These are phyloP conservation scores for Boletus mariae DNA, from an alignment of 1,284 basidiomycete genomes.

Conservation along the genomic window DNA sequence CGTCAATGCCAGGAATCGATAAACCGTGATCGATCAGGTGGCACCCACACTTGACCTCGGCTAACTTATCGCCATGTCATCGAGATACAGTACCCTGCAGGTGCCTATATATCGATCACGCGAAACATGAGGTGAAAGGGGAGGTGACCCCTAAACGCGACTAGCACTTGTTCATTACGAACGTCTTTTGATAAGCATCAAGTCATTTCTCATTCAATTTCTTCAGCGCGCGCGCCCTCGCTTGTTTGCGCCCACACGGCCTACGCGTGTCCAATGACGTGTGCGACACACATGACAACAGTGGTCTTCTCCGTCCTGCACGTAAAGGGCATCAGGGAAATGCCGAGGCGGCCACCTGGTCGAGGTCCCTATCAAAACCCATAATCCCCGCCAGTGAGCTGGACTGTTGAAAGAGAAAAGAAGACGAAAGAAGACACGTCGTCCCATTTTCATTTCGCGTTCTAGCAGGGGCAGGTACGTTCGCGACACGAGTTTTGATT, in stretches of 20 bases:
- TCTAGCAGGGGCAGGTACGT: conserved; percentile 2
- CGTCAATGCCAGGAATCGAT: background rate
- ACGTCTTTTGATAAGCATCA: background rate
- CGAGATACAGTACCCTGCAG: background rate
- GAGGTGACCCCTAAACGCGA: background rate
- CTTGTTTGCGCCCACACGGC: conserved; percentile 18
- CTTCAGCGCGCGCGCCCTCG: conserved; percentile 5
- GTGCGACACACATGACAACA: conserved; percentile 10
- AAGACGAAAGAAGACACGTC: background rate
- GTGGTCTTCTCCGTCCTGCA: conserved; percentile 11
- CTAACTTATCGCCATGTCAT: background rate
- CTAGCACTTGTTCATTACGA: background rate
- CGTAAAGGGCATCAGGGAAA: conserved; percentile 22
- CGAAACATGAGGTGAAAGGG: conserved; percentile 21
- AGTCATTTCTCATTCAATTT: background rate
- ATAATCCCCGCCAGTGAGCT: conserved; percentile 8
- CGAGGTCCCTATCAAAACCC: conserved; percentile 10
- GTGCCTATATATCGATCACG: conserved; percentile 2
- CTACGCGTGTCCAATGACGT: conserved; percentile 25
- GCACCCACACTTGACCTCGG: background rate
- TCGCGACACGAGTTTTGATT: conserved; percentile 7
- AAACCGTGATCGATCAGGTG: background rate
- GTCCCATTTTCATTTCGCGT: background rate
- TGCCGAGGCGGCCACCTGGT: conserved; percentile 6
- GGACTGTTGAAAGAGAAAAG: background rate